Evolutionary conservation across 345 rosid species (phyloP), one percentile per base, ranked within the genome.

Genomic region (Gossypium bickii): DNA sequence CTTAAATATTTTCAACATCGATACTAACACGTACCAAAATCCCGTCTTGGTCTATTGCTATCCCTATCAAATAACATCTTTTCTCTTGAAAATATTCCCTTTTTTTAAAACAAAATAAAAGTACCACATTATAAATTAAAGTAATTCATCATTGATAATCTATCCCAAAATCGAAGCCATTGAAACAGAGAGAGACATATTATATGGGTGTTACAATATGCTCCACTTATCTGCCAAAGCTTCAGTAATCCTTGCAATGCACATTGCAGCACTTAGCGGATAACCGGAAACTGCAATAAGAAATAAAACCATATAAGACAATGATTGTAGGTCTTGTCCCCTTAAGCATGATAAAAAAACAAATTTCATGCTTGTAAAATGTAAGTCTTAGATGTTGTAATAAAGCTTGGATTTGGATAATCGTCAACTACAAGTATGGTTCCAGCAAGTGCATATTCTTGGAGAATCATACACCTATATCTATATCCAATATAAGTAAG

Each of bases 181-280:
- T 12, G 12, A 18, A 44, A 62, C 67, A 15, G 22, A 65, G 20
- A 64, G 7, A 34, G 7, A 34, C 5, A 4, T 8, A 18, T 5
- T 20, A 12, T 62, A 49, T 72, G 74, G 38, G 2, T 34, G 41
- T 43, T 77, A 87, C 57, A 83, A 73, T 51, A 87, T 76, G 45
- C 77, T 72, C 88, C 90, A 87, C 63, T 85, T 87, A 44, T 83
- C 81, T 61, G 86, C 78, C 62, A 89, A 68, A 0, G 92, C 94
- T 81, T 92, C 97, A 22, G 92, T 89, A 73, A 92, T 84, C 77
- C 90, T 90, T 63, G 88, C 75, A 78, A 94, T 89, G 73, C 97
- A 92, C 76, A 89, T 88, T 2, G 97, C 98, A 64, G 97, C 97
- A 70, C 94, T 90, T 70, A 92, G 71, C 7, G 97, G 97, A 79